phyloP scores from a whole-genome alignment of 305 asterid species.

The Caryopteris hybrid region DNA sequence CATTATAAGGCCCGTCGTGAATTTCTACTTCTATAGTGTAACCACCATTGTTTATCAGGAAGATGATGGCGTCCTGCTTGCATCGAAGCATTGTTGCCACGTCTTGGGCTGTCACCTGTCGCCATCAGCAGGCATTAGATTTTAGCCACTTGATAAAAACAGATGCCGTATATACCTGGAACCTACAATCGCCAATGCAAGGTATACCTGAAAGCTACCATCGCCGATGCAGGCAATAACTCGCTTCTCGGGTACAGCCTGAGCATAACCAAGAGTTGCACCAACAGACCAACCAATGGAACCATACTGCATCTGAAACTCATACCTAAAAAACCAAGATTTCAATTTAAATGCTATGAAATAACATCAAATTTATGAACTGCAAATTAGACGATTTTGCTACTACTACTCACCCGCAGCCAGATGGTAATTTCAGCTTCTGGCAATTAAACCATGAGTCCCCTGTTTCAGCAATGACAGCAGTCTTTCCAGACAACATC shows the following conservation, averaged over 20 bases:
- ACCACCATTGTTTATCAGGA: slow-evolving; percentile 41
- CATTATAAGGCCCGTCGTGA: slow-evolving; percentile 42
- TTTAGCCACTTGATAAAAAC: no score
- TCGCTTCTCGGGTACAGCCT: slow-evolving; percentile 42
- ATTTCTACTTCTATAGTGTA: slow-evolving; percentile 42
- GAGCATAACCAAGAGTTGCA: slow-evolving; percentile 62
- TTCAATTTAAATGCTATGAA: neutral
- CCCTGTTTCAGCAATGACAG: slow-evolving; percentile 66
- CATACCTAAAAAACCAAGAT: slow-evolving; percentile 35
- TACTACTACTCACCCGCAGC: slow-evolving; percentile 48
- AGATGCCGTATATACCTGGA: no score
- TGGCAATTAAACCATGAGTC: slow-evolving; percentile 78
- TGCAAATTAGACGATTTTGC: neutral
- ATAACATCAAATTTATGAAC: neutral
- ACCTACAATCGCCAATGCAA: no score
- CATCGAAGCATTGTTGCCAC: slow-evolving; percentile 33
- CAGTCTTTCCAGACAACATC: slow-evolving; percentile 38
- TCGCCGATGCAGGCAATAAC: slow-evolving; percentile 61
- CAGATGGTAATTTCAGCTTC: slow-evolving; percentile 55
- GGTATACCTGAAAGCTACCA: slow-evolving; percentile 61
- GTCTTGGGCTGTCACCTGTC: slow-evolving; percentile 23
- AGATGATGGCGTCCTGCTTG: slow-evolving; percentile 28
- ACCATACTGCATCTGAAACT: slow-evolving; percentile 62
- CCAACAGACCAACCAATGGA: slow-evolving; percentile 24
- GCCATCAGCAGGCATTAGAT: no score